Evolutionary conservation across 2,329 filamentous ascomycete genomes (phyloP).

Genomic region (Aspergillus ibericus): DNA sequence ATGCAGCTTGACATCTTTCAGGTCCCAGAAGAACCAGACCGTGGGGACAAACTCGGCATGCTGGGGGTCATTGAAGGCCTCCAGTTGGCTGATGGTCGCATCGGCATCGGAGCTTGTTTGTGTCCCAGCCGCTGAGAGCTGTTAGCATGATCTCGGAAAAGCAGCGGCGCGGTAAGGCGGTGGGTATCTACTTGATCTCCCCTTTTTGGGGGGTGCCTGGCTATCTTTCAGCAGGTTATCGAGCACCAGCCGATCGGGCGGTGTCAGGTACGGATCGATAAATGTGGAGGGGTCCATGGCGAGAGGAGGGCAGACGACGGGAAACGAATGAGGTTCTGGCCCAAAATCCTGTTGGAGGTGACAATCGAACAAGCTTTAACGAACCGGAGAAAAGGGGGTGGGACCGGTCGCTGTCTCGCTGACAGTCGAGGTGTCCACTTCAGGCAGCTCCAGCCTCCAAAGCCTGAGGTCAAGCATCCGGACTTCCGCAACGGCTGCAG

Average conservation of each 20-base stretch:
- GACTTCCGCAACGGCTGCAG: background rate
- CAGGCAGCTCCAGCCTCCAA: background rate
- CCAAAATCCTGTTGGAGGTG: background rate
- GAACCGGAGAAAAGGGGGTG: background rate
- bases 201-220: conserved; percentile 5
- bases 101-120: background rate
- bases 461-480: too few species aligned
- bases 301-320: background rate
- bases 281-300: conserved; percentile 33
- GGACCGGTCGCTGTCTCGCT: background rate
- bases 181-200: background rate
- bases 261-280: conserved; percentile 36
- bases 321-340: background rate
- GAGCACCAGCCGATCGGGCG: conserved; percentile 42
- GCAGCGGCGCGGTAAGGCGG: background rate
- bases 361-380: conserved; percentile 3
- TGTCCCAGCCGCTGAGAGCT: conserved; percentile 3
- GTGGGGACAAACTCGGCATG: conserved; percentile 55
- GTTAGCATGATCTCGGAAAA: background rate
- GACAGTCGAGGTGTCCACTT: background rate
- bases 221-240: conserved; percentile 38
- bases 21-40: conserved; percentile 55
- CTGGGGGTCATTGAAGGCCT: conserved; percentile 52
- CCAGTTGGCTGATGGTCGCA: conserved; percentile 45
- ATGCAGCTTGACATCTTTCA: conserved; percentile 45